Evolutionary conservation across 352 stramenopile genomes (phyloP).

Genomic region (Phytophthora hybrid): DNA sequence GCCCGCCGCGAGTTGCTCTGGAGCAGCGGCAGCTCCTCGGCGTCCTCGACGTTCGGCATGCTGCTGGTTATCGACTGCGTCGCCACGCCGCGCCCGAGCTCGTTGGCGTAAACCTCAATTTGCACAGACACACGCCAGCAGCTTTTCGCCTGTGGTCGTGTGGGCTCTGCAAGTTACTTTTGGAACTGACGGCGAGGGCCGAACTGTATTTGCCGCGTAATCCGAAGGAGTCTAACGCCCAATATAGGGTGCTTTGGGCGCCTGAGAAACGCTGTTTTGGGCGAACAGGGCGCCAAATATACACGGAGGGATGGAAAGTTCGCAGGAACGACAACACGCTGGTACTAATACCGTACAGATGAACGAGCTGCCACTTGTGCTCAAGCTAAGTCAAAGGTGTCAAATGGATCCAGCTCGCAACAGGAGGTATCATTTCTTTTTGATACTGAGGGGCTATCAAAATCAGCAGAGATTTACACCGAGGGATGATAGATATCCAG

Average conservation of each 20-base stretch:
- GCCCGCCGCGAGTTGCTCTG: slow-evolving; percentile 31
- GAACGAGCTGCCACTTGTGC: no score
- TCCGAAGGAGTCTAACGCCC: slow-evolving; percentile 28
- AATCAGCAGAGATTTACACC: no score
- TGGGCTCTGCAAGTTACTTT: slow-evolving; percentile 33
- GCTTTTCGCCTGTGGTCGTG: not conserved
- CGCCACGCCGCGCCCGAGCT: slow-evolving; percentile 27
- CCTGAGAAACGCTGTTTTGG: not conserved
- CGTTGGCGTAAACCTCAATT: slow-evolving; percentile 34
- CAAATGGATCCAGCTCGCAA: no score
- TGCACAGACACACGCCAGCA: slow-evolving; percentile 19
- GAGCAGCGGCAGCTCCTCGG: slow-evolving; percentile 36
- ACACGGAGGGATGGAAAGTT: not conserved
- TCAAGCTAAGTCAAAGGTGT: no score
- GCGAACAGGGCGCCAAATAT: not conserved
- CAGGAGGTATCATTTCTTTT: no score
- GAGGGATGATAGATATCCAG: no score
- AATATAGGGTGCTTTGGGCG: slow-evolving; percentile 11
- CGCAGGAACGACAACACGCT: not conserved
- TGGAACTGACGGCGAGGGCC: slow-evolving; percentile 24
- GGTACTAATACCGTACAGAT: no score
- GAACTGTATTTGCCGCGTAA: slow-evolving; percentile 33
- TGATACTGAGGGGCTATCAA: no score
- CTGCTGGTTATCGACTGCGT: slow-evolving; percentile 14
- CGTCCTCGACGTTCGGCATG: slow-evolving; percentile 35